phyloP scores from a whole-genome alignment of 306 rosid species.

The Sesbania bispinosa region DNA sequence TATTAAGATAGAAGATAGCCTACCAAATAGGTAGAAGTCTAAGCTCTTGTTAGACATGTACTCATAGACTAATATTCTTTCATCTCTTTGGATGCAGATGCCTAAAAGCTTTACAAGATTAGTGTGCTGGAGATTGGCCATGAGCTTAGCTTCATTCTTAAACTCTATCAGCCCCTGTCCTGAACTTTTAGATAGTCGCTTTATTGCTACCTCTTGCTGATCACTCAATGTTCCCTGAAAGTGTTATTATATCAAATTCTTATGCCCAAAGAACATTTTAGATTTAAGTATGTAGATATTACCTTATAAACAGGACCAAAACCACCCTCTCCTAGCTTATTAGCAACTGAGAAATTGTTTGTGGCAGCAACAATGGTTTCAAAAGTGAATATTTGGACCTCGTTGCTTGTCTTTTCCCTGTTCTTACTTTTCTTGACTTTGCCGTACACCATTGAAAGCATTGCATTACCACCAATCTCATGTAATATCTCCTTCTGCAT shows the following conservation, averaged over 20 bases:
- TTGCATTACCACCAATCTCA: constrained; percentile 17
- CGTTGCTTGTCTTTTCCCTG: background rate
- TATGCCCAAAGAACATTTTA: background rate
- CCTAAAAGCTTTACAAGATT: constrained; percentile 29
- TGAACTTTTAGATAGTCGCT: constrained; percentile 24
- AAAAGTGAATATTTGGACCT: constrained; percentile 24
- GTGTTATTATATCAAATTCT: background rate
- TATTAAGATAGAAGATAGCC: background rate
- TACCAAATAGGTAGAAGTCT: constrained; percentile 40
- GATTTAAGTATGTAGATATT: background rate
- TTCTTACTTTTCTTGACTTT: background rate
- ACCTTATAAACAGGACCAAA: constrained; percentile 38
- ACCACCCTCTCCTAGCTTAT: constrained; percentile 29
- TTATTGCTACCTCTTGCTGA: constrained; percentile 21
- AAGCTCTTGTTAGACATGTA: constrained; percentile 31
- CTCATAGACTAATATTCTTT: constrained; percentile 29
- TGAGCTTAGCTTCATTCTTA: constrained; percentile 29
- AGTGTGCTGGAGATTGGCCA: constrained; percentile 33
- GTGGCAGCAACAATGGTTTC: constrained; percentile 23
- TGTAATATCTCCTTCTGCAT: background rate
- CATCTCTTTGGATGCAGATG: constrained; percentile 27
- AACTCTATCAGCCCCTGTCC: constrained; percentile 31
- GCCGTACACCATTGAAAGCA: background rate
- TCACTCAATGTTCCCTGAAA: constrained; percentile 26
- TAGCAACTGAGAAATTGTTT: constrained; percentile 20